These are phyloP conservation scores for Colletotrichum sojae DNA, from an alignment of 2,329 filamentous ascomycete genomes.

Conservation along the genomic window DNA sequence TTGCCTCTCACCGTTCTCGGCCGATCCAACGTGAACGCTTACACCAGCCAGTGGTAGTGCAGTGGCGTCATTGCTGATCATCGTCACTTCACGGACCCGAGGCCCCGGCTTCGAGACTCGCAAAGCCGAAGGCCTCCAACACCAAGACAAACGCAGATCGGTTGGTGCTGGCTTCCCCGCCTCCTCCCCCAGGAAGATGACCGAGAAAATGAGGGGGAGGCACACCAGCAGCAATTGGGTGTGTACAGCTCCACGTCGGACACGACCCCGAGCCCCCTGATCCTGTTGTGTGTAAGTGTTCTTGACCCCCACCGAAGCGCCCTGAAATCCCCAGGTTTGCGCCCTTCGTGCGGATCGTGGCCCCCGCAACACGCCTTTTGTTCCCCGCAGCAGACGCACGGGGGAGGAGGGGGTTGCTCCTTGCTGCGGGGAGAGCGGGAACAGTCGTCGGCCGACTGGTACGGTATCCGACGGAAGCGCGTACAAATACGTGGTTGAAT, in stretches of 20 bases:
- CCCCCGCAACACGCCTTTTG: too few relatives aligned
- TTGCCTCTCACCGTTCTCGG: too few relatives aligned
- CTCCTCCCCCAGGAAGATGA: slow-evolving; percentile 21
- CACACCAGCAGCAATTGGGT: neutral
- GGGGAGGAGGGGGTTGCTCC: slow-evolving; percentile 3
- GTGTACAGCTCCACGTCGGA: slow-evolving; percentile 9
- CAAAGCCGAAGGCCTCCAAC: slow-evolving; percentile 21
- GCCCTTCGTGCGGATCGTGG: too few relatives aligned
- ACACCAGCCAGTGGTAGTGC: too few relatives aligned
- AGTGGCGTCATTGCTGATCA: too few relatives aligned
- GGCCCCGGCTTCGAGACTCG: neutral
- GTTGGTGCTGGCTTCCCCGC: slow-evolving; percentile 19
- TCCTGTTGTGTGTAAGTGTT: neutral
- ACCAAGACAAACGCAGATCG: neutral
- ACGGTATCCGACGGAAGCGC: neutral
- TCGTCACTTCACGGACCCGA: neutral
- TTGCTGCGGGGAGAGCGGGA: neutral
- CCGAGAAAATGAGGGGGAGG: slow-evolving; percentile 32
- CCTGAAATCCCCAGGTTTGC: neutral
- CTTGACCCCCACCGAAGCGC: slow-evolving; percentile 15
- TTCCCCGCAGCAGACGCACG: slow-evolving; percentile 15
- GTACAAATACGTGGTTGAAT: slow-evolving; percentile 27
- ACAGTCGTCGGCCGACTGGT: slow-evolving; percentile 1
- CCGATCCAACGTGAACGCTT: neutral
- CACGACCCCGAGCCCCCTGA: slow-evolving; percentile 14